Evolutionary conservation across 1,284 basidiomycete genomes (phyloP), one percentile per base, ranked within the genome.

Genomic region (Kwoniella shivajii): DNA sequence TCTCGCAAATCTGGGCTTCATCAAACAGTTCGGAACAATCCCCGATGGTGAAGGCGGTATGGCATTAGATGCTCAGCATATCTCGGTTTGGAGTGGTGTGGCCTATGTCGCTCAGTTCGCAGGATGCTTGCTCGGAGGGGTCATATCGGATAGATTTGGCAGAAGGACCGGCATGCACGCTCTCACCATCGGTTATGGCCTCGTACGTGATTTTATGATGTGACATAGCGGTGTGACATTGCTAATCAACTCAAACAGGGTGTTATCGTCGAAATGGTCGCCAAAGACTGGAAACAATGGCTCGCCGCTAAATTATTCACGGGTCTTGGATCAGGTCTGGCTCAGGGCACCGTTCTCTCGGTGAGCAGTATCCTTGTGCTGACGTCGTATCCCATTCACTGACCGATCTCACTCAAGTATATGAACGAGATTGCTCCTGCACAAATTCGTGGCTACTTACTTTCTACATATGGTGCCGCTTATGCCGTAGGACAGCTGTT

Each of bases 351-450:
- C 13, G 34, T 49, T 1, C 46, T 50, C 6, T 61, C 50, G 9
- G 45, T 47, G 7, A 47, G 45, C 18, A 10, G n/a, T n/a, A 14
- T 7, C n/a, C n/a, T 16, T 38, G 31, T 34, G 9, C 31, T 9
- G 7, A 9, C 31, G 31, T 9, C 16, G 16, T 7, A 34, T 34
- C 16, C 16, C 7, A 16, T 16, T 34, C 31, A 34, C 31, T 16
- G 16, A 34, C 31, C 31, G 3, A 39, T 43, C 3, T 30, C 41
- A 1, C 37, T 43, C 29, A 24, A 47, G 38, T 67, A 66, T 50
- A 57, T 62, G 31, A 56, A 60, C 27, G 65, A 66, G 53, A 60
- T 67, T 29, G 57, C 65, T 4, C 65, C 67, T 2, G 49, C 66
- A 26, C 62, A 65, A 33, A 56, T 61, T 16, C 59, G 67, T 22